These are phyloP conservation scores for Chaetomium sp. DNA, from an alignment of 2,329 filamentous ascomycete species.

Conservation along the genomic window DNA sequence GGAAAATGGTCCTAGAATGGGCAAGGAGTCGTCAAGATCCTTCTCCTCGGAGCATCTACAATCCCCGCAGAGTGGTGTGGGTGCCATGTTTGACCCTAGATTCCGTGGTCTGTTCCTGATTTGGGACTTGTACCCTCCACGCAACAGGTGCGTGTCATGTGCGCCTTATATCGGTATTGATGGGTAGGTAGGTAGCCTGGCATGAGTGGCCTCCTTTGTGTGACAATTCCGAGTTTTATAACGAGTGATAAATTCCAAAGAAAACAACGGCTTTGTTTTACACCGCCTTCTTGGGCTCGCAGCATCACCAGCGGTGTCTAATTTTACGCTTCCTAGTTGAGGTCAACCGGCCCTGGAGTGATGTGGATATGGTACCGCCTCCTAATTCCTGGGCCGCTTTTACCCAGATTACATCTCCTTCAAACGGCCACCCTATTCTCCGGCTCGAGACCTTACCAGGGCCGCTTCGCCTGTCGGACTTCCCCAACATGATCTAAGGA, in stretches of 20 bases:
- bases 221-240: background rate
- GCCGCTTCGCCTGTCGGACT: conserved; percentile 1
- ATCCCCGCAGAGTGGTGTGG: background rate
- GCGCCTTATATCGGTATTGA: background rate
- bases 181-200: background rate
- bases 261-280: background rate
- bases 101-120: background rate
- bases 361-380: conserved; percentile 5
- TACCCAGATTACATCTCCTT: conserved; percentile 29
- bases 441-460: background rate
- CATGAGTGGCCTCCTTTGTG: background rate
- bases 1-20: conserved; percentile 16
- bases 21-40: background rate
- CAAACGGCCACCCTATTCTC: background rate
- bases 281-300: background rate
- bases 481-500: background rate
- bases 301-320: background rate
- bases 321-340: background rate
- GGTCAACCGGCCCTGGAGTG: background rate
- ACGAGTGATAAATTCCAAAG: background rate
- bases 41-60: background rate
- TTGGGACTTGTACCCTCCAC: background rate
- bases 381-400: conserved; percentile 26
- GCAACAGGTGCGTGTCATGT: background rate
- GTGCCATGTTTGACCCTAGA: background rate